Conservation (phyloP, 768 basidiomycete species). For the Russula sp. region DNA sequence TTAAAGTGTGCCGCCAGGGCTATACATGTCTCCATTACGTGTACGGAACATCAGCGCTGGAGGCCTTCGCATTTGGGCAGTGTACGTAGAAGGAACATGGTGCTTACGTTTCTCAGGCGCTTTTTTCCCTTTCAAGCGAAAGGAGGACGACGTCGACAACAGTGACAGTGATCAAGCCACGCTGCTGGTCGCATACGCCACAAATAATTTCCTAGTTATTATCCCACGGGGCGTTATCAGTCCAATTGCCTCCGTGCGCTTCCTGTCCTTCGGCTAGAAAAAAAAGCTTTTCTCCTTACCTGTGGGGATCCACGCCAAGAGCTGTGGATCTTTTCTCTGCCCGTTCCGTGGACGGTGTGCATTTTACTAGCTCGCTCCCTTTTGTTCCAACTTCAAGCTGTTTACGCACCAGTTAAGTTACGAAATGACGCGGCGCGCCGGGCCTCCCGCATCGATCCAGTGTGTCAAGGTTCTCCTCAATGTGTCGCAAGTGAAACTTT, state of each 20-base stretch:
- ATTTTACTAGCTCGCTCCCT: neutral
- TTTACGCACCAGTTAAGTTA: neutral
- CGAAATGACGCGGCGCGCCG: neutral
- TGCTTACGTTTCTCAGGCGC: conserved; percentile 8
- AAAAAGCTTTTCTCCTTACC: neutral
- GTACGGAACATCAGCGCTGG: conserved; percentile 9
- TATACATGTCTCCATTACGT: conserved; percentile 11
- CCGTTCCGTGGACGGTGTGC: neutral
- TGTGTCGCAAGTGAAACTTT: conserved; percentile 14
- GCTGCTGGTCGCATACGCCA: conserved; percentile 7
- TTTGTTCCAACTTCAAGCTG: neutral
- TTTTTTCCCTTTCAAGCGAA: neutral
- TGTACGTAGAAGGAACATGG: conserved; percentile 9
- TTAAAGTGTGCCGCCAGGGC: conserved; percentile 3
- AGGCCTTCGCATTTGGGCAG: neutral
- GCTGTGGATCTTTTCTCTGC: conserved; percentile 1
- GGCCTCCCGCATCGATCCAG: neutral
- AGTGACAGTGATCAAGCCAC: conserved; percentile 9
- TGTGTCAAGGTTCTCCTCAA: conserved; percentile 7
- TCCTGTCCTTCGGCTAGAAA: neutral
- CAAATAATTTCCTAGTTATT: conserved; percentile 5
- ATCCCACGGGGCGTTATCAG: conserved; percentile 8
- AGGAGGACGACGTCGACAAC: neutral
- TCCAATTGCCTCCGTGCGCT: conserved; percentile 5
- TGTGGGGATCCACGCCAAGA: neutral